These are phyloP conservation scores for Aspergillus arachidicola DNA, from an alignment of 2,329 filamentous ascomycete species.

Conservation along the genomic window DNA sequence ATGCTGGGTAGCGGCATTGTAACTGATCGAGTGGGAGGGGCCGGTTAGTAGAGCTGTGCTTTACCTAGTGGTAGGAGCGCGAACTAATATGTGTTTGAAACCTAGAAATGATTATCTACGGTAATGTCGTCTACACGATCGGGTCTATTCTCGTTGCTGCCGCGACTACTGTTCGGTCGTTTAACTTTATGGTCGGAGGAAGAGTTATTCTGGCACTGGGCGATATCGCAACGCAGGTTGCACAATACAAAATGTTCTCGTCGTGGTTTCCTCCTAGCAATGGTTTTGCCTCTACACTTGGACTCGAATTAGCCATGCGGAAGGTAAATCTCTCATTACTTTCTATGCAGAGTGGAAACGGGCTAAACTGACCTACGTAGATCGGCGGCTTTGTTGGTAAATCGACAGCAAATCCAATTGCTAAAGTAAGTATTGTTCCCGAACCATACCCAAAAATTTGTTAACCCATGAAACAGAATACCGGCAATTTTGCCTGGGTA, in stretches of 20 bases:
- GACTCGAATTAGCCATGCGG: conserved; percentile 62
- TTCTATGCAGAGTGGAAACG: not conserved
- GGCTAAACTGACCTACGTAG: conserved; percentile 13
- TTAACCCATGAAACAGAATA: conserved; percentile 41
- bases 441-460: not conserved
- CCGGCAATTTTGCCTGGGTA: conserved; percentile 63
- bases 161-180: conserved; percentile 58
- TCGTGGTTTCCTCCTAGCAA: conserved; percentile 65
- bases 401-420: conserved; percentile 62
- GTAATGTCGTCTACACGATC: conserved; percentile 62
- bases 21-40: conserved; percentile 62
- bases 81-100: not conserved
- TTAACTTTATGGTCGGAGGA: conserved; percentile 63
- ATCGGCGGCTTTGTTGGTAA: conserved; percentile 64
- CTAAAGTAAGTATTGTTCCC: conserved; percentile 35
- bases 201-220: conserved; percentile 59
- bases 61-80: too few relatives aligned
- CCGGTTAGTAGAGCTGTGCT: conserved; percentile 37
- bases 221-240: conserved; percentile 66
- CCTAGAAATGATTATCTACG: conserved; percentile 58
- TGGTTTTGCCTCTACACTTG: conserved; percentile 64
- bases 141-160: conserved; percentile 63
- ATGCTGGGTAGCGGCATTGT: conserved; percentile 59
- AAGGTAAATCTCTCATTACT: conserved; percentile 39
- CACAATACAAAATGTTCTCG: conserved; percentile 67